Evolutionary conservation across 306 rosid genomes (phyloP).

Genomic region (Chamaecrista fasciculata): DNA sequence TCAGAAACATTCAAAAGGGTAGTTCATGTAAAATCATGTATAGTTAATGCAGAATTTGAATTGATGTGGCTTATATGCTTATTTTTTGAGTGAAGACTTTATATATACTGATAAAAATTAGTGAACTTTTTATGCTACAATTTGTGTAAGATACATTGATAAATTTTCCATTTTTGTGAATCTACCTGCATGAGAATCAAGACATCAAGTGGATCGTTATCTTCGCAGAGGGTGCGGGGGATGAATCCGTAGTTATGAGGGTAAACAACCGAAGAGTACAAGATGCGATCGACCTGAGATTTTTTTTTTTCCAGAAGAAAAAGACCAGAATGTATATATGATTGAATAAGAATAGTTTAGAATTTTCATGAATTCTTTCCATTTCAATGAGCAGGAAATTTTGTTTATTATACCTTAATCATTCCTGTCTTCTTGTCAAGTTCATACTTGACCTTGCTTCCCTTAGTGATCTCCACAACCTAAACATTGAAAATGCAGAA

Average conservation of each 20-base stretch:
- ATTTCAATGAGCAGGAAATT: neutral
- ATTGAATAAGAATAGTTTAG: too few relatives aligned
- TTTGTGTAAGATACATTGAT: neutral
- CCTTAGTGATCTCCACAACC: constrained; percentile 94
- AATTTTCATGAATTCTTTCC: too few relatives aligned
- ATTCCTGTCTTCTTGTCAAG: constrained; percentile 98
- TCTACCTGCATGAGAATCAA: constrained; percentile 94
- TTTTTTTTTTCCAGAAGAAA: too few relatives aligned
- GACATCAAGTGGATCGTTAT: constrained; percentile 92
- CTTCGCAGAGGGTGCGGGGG: constrained; percentile 94
- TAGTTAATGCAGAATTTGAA: neutral
- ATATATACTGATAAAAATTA: neutral
- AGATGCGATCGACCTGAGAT: constrained; percentile 91
- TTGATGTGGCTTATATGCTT: constrained; percentile 1
- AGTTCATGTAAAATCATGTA: too few relatives aligned
- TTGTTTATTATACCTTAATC: constrained; percentile 56
- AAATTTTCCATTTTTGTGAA: neutral
- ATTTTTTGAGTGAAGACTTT: constrained; percentile 7
- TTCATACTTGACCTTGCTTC: constrained; percentile 96
- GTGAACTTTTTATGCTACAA: neutral
- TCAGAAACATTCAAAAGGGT: constrained; percentile 30
- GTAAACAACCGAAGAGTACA: constrained; percentile 91
- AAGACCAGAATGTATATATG: neutral
- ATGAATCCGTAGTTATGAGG: constrained; percentile 96
- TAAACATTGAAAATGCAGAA: constrained; percentile 39